These are phyloP conservation scores for Carex myosuroides DNA, from an alignment of 176 grass and related monocot species.

Conservation along the genomic window DNA sequence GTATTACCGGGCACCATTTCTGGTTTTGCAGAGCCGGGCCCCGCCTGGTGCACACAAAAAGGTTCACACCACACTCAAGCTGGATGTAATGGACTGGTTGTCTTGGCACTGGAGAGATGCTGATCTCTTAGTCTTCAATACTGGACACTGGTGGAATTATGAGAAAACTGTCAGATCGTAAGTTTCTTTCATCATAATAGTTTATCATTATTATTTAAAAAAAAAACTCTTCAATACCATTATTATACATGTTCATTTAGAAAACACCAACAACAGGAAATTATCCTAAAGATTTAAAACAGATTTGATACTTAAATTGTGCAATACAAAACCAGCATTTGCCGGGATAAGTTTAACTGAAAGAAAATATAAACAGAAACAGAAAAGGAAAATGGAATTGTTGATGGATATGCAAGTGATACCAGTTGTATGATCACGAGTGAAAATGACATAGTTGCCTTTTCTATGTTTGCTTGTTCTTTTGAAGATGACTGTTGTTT, in stretches of 20 bases:
- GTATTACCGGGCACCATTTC: slow-evolving; percentile 78
- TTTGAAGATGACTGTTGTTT: neutral
- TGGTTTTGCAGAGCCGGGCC: slow-evolving; percentile 52
- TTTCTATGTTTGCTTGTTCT: neutral
- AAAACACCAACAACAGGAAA: neutral
- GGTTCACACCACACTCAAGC: slow-evolving; percentile 48
- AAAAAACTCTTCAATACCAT: neutral
- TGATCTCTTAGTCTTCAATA: slow-evolving; percentile 78
- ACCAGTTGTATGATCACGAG: neutral
- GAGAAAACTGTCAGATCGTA: slow-evolving; percentile 77
- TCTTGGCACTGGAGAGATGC: slow-evolving; percentile 60
- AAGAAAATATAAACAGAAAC: neutral
- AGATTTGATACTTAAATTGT: neutral
- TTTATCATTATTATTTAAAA: neutral
- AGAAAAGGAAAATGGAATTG: neutral
- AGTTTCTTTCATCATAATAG: slow-evolving; percentile 3
- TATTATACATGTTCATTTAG: neutral
- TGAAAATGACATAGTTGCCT: slow-evolving; percentile 1
- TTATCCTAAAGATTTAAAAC: neutral
- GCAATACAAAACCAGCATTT: neutral
- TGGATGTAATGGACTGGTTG: slow-evolving; percentile 82
- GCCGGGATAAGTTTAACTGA: neutral
- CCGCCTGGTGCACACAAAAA: slow-evolving; percentile 34
- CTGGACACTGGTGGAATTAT: slow-evolving; percentile 89
- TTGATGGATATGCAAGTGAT: neutral